phyloP scores from a whole-genome alignment of 148 eudicot genomes.

The Nyssa sinensis region DNA sequence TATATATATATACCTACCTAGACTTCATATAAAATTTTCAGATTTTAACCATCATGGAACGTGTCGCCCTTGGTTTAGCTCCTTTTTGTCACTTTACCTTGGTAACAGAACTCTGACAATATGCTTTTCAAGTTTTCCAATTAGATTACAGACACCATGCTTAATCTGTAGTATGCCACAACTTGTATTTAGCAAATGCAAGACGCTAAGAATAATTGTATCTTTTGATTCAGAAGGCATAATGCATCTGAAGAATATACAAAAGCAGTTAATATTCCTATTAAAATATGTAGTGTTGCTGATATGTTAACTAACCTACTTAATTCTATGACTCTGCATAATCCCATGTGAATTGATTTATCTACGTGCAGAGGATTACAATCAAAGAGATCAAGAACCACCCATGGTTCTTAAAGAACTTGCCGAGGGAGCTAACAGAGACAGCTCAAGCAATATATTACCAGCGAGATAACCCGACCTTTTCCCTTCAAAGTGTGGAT shows the following conservation, averaged over 20 bases:
- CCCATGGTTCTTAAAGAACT: slow-evolving; percentile 60
- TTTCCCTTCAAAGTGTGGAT: slow-evolving; percentile 39
- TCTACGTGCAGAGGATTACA: slow-evolving; percentile 42
- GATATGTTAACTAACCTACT: not conserved
- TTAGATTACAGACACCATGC: no score
- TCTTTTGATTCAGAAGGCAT: not conserved
- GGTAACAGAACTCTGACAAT: no score
- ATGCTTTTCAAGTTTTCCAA: no score
- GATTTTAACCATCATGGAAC: no score
- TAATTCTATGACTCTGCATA: not conserved
- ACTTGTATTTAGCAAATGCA: no score
- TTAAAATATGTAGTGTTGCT: not conserved
- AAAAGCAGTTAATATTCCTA: no score
- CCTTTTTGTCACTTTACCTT: no score
- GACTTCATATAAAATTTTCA: no score
- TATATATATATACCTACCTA: no score
- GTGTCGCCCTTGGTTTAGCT: no score
- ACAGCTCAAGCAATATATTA: not conserved
- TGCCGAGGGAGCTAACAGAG: slow-evolving; percentile 21
- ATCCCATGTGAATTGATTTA: not conserved
- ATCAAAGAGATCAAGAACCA: slow-evolving; percentile 50
- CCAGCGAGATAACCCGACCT: slow-evolving; percentile 29
- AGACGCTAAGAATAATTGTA: not conserved
- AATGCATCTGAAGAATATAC: no score
- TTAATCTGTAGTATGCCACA: no score